These are phyloP conservation scores for Auxenochlorella pyrenoidosa DNA, from an alignment of 139 green algal genomes.

Conservation along the genomic window DNA sequence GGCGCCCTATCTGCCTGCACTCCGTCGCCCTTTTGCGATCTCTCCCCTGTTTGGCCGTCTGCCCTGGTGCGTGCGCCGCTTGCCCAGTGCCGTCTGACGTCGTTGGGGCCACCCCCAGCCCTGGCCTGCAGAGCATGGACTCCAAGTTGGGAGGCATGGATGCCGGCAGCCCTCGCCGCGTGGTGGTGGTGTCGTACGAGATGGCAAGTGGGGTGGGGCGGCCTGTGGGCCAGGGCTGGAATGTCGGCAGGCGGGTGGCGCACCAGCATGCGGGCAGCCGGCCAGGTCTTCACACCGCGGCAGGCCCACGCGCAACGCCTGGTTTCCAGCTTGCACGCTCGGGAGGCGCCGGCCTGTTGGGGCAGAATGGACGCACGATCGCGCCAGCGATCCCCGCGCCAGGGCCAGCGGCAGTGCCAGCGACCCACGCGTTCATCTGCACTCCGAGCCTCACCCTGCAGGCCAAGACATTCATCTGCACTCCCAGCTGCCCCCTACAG, in stretches of 20 bases:
- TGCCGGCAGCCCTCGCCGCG: background rate
- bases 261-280: background rate
- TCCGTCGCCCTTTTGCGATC: background rate
- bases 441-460: background rate
- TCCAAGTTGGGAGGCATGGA: conserved; percentile 8
- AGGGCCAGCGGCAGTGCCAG: too few species aligned
- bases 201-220: background rate
- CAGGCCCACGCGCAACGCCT: too few species aligned
- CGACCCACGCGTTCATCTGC: too few species aligned
- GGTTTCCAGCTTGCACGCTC: background rate
- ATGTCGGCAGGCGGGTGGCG: too few species aligned
- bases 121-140: background rate
- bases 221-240: background rate
- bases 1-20: background rate
- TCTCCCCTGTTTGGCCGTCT: background rate
- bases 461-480: conserved; percentile 41
- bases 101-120: too few species aligned
- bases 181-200: too few species aligned
- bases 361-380: too few species aligned
- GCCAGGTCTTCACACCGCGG: too few species aligned
- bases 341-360: background rate
- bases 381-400: too few species aligned
- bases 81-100: too few species aligned
- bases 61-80: too few species aligned
- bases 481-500: background rate